Base-by-base conservation (phyloP, 202 grass and related monocot genomes). In the Carex sylvatica region DNA sequence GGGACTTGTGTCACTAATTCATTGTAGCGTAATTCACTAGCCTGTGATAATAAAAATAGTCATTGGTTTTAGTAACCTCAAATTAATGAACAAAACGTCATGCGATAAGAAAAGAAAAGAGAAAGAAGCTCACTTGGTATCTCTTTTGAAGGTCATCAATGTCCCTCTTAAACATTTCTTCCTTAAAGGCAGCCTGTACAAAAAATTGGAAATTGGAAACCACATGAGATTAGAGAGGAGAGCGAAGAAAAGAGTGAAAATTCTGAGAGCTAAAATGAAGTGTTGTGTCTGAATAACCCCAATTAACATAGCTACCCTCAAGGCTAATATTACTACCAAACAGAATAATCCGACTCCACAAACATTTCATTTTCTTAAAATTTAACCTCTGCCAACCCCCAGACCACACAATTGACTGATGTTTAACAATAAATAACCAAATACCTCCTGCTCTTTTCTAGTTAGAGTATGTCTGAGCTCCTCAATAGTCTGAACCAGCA, bases 1-100 rank as follows among this genome's bases (percentile, higher is more conserved):
- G 97, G 97, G 88, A 99, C 93, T 88, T 99, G 97, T 67, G 97
- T 96, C 51, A 93, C 92, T 80, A 99, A 80, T 83, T 99, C 97
- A 91, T 93, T 96, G 85, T 99, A 99, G 20, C 89, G 97, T 80
- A 99, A 88, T 78, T 99, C 97, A 85, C 97, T 96, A 82, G 83
- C 85, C 97, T 99, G 80, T 82, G 79, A 90, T 40, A 70, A 61
- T 81, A 5, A 2, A 86, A 83, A 85, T 13, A 75, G 51, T 79
- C 3, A 59, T 28, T 74, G 36, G 24, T 65, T 79, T 54, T 3
- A 60, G 12, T 74, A 84, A 61, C 23, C 46, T 38, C 2, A 69
- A 69, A 24, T 14, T 51, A 67, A 33, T 26, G 31, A 68, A 70
- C 23, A 70, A 58, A 7, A 31, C 44, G 51, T 28, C 46, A 9